These are phyloP conservation scores for Podaxis rugospora DNA, from an alignment of 768 basidiomycete genomes.

Conservation along the genomic window DNA sequence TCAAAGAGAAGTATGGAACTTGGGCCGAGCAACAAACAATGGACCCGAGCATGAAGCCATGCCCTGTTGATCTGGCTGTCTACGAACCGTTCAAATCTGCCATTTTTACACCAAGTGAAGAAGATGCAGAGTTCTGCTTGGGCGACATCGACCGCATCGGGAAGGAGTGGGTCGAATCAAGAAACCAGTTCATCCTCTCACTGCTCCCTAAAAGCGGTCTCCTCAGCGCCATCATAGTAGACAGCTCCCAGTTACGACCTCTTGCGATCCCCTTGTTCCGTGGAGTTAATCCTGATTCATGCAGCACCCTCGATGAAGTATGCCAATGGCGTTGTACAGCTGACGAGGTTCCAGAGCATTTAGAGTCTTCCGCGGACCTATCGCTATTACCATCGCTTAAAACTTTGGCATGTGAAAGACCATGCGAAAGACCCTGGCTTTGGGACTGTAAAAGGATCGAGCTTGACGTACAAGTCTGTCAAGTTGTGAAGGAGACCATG, in stretches of 20 bases:
- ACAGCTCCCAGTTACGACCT: not conserved
- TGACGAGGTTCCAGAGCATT: not conserved
- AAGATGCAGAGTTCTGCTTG: not conserved
- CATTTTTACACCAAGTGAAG: not conserved
- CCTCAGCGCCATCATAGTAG: not conserved
- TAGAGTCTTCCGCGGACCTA: not conserved
- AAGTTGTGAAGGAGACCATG: not conserved
- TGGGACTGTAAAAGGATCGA: not conserved
- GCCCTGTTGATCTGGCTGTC: not conserved
- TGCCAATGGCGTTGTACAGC: not conserved
- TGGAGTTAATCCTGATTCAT: not conserved
- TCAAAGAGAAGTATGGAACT: not conserved
- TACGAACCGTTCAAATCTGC: conserved; percentile 1
- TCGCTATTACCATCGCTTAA: not conserved
- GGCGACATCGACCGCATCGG: not conserved
- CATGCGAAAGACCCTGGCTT: not conserved
- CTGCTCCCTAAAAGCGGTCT: not conserved
- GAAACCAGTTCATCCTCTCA: not conserved
- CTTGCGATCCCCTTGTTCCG: not conserved
- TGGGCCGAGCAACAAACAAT: not conserved
- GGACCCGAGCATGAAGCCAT: not conserved
- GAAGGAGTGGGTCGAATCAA: not conserved
- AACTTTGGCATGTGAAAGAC: not conserved
- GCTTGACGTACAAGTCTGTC: not conserved
- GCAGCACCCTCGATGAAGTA: not conserved